Base-by-base conservation (phyloP, 2,329 filamentous ascomycete genomes). In the Basipetospora chlamydospora region DNA sequence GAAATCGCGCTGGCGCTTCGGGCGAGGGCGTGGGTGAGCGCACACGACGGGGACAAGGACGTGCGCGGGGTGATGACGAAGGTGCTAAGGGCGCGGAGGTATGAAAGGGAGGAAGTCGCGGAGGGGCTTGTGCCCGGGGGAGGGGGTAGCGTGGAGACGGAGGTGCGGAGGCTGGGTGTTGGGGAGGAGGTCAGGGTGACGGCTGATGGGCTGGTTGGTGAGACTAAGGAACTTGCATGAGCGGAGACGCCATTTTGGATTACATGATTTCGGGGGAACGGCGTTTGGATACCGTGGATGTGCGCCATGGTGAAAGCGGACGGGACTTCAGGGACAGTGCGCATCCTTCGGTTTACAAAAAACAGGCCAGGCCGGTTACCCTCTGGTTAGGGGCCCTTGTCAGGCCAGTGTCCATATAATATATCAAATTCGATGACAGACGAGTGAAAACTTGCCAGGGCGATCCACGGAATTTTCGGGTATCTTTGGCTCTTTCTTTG, bases 1-100 rank as follows among this genome's bases (percentile, higher is more conserved):
- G 64, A 72, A 39, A 69, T 75, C 18, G 73, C 72, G 2, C 53
- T 59, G 26, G 61, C 59, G 15, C 52, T 76, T 1, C 62, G 63
- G 10, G 70, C 71, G 4, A 60, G 59, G 39, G 58, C 62, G 1
- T 80, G 77, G 76, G 61, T 80, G 15, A 65, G 66, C 38, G 66
- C 73, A 1, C 73, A 77, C 42, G 73, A 78, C 45, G 70, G 66
- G 5, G 64, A 70, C 20, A 78, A 77, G 47, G 59, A 68, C 25
- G 63, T 66, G 18, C 57, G 55, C 3, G 73, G 73, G 0, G 47
- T 71, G 34, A 64, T 63, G 3, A 68, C 64, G 4, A 61, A 53
- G 28, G 59, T 67, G 47, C 57, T 73, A 4, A 63, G 59, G 42
- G 69, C 64, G 11, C 54, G 49, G 35, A 57, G 52, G 34, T 70